These are phyloP conservation scores for Kurtzmaniella quercitrusa DNA, from an alignment of 1,139 yeast species.

Conservation along the genomic window DNA sequence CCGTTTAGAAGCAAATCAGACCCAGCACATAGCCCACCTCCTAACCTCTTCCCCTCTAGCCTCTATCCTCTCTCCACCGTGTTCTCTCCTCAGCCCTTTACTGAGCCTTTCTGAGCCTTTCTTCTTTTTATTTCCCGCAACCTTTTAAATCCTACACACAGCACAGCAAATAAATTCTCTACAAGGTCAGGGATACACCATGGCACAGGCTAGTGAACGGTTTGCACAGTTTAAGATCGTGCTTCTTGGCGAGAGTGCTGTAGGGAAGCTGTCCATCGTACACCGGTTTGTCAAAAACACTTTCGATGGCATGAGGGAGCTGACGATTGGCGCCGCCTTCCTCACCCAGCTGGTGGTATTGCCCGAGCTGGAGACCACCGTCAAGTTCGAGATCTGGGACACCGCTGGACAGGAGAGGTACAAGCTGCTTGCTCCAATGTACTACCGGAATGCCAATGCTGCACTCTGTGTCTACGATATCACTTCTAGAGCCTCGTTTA, in stretches of 20 bases:
- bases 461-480: conserved; percentile 35
- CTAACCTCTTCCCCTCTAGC: too few species aligned
- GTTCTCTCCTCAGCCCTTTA: too few species aligned
- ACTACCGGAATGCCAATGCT: conserved; percentile 42
- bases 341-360: conserved; percentile 76
- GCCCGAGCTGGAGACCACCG: conserved; percentile 31
- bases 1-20: too few species aligned
- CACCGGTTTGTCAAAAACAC: conserved; percentile 59
- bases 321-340: conserved; percentile 97
- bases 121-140: too few species aligned
- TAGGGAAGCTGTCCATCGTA: conserved; percentile 45
- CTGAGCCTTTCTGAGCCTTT: too few species aligned
- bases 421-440: conserved; percentile 46
- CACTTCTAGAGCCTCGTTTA: conserved; percentile 55
- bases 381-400: conserved; percentile 48
- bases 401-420: conserved; percentile 51
- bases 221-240: conserved; percentile 46
- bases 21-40: too few species aligned
- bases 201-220: conserved; percentile 6
- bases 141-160: not conserved
- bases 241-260: conserved; percentile 46
- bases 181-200: not conserved
- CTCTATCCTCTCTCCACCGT: too few species aligned
- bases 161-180: not conserved
- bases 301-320: conserved; percentile 89